Conservation (phyloP, 2,329 filamentous ascomycete species). For the Geosmithia putterillii region DNA sequence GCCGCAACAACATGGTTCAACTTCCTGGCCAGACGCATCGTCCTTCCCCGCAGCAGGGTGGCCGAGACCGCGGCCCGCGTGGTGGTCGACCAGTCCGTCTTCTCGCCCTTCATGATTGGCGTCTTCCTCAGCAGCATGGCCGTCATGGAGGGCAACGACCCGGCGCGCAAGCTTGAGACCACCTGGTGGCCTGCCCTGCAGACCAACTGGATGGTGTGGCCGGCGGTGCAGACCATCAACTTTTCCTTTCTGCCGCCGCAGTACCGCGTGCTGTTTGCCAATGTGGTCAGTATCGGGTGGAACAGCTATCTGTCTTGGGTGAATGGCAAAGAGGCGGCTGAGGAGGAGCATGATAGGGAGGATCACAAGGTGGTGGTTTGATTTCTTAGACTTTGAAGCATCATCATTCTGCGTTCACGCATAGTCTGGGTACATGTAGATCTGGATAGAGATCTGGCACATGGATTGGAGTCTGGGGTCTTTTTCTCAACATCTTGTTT, state of each 20-base stretch:
- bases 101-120: slow-evolving; percentile 73
- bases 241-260: slow-evolving; percentile 79
- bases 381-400: not conserved
- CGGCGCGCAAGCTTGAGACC: slow-evolving; percentile 55
- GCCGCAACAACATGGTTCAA: slow-evolving; percentile 79
- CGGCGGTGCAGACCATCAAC: slow-evolving; percentile 71
- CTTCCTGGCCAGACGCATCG: slow-evolving; percentile 53
- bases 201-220: slow-evolving; percentile 86
- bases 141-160: slow-evolving; percentile 54
- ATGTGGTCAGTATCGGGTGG: slow-evolving; percentile 60
- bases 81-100: slow-evolving; percentile 66
- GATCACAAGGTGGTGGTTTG: not conserved
- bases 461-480: too few relatives aligned
- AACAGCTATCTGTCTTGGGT: slow-evolving; percentile 53
- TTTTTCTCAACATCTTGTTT: too few relatives aligned
- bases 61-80: slow-evolving; percentile 68
- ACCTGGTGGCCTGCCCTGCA: slow-evolving; percentile 61
- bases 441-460: too few relatives aligned
- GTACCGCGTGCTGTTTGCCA: slow-evolving; percentile 76
- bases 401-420: too few relatives aligned
- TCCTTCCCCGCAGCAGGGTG: slow-evolving; percentile 52
- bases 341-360: not conserved
- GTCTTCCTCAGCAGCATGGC: slow-evolving; percentile 80
- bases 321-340: slow-evolving; percentile 30
- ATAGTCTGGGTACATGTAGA: too few relatives aligned